These are phyloP conservation scores for Lentithecium fluviatile DNA, from an alignment of 495 filamentous ascomycete species.

Conservation along the genomic window DNA sequence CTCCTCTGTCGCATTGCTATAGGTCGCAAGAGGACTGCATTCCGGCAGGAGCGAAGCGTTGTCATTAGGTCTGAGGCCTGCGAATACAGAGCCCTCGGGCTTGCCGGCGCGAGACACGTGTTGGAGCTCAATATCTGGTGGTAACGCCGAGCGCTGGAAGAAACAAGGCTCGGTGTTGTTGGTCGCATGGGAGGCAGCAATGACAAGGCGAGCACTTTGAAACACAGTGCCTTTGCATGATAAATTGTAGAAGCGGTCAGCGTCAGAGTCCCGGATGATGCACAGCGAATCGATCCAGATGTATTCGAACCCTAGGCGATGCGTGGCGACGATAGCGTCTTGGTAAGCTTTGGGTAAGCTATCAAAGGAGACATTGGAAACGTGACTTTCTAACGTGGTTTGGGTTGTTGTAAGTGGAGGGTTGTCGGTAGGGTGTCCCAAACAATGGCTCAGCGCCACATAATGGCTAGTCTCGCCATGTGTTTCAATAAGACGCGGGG, in stretches of 20 bases:
- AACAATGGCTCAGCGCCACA: slow-evolving; percentile 17
- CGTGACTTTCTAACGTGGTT: background rate
- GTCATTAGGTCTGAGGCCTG: slow-evolving; percentile 10
- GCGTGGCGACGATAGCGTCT: slow-evolving; percentile 21
- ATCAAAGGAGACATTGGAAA: slow-evolving; percentile 8
- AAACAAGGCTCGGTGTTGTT: slow-evolving; percentile 25
- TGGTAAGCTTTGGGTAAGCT: slow-evolving; percentile 10
- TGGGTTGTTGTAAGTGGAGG: slow-evolving; percentile 22
- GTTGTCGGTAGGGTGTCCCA: slow-evolving; percentile 3
- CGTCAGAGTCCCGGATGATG: slow-evolving; percentile 21
- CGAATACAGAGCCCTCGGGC: slow-evolving; percentile 15
- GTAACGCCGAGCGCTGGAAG: slow-evolving; percentile 10
- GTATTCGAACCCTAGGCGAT: slow-evolving; percentile 14
- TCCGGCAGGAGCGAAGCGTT: slow-evolving; percentile 19
- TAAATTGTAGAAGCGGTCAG: slow-evolving; percentile 24
- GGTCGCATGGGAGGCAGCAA: slow-evolving; percentile 27
- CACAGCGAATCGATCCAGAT: slow-evolving; percentile 29
- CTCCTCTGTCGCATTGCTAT: slow-evolving; percentile 25
- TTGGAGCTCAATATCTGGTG: slow-evolving; percentile 9
- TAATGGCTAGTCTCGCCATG: slow-evolving; percentile 13
- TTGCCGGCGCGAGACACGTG: slow-evolving; percentile 9
- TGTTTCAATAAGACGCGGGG: slow-evolving; percentile 20
- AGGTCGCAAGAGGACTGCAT: slow-evolving; percentile 4
- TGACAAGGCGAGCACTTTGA: slow-evolving; percentile 20
- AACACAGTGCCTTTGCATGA: slow-evolving; percentile 21